Evolutionary conservation across 768 basidiomycete genomes (phyloP), one percentile per base, ranked within the genome.

Genomic region (Saitozyma sp.): DNA sequence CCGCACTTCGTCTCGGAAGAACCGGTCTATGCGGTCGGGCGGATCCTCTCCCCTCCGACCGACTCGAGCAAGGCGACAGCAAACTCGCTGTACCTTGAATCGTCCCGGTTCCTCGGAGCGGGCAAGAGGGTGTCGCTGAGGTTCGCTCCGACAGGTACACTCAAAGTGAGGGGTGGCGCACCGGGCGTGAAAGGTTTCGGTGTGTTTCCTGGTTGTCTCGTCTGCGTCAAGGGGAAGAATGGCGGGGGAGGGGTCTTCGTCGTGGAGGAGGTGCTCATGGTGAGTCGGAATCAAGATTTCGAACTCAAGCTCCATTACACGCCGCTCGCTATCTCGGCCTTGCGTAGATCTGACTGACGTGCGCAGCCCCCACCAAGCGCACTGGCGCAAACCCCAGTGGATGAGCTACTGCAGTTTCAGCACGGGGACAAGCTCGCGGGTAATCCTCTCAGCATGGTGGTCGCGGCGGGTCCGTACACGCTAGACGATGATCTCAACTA

Each of bases 401-500:
- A 82, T 0, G 84, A 86, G 13, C 71, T 82, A 8, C 66, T 82
- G 66, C 64, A 81, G 54, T 60, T 82, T 78, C 76, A 77, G 63
- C 66, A 82, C 57, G 76, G 78, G 14, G 62, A 62, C 46, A 68
- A 68, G 52, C 79, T 82, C 40, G 78, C 68, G n/a, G 83, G 83
- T 29, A 68, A 82, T 19, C 76, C 86, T 0, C 86, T 90, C 54
- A 84, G 86, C 0, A 82, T 94, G 79, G 84, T 84, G 64, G 83
- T 91, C 43, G 91, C 88, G 4, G 86, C 88, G 62, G 96, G 96
- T 0, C 95, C 96, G 1, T 98, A 85, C 80, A 94, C 92, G 0
- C 74, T 84, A 0, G 92, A 95, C 59, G 78, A 85, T 2, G 88
- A 96, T 76, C 82, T 96, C 38, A 79, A 83, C 16, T 98, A 86